Conservation (phyloP, 176 grass and related monocot species). For the Metroxylon sagu region DNA sequence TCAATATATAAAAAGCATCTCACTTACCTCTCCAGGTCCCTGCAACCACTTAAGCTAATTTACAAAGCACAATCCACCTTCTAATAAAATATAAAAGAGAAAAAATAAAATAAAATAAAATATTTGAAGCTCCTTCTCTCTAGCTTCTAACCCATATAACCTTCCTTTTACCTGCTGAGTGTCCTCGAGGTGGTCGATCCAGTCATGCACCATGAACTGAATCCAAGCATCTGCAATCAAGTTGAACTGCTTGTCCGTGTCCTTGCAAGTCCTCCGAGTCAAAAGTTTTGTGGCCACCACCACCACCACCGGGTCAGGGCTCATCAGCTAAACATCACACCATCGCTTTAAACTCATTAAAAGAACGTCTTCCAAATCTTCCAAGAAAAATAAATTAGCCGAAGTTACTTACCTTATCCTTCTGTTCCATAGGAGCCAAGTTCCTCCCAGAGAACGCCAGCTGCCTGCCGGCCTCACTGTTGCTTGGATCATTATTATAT, state of each 20-base stretch:
- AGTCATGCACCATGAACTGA: conserved; percentile 71
- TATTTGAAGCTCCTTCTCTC: too few relatives aligned
- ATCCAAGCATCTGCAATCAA: conserved; percentile 53
- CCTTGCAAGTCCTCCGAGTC: conserved; percentile 34
- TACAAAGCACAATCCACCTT: too few relatives aligned
- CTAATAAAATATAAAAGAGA: too few relatives aligned
- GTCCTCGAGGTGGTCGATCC: conserved; percentile 59
- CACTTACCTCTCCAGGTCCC: too few relatives aligned
- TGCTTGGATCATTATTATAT: conserved; percentile 43
- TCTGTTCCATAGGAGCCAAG: conserved; percentile 37
- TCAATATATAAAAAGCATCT: too few relatives aligned
- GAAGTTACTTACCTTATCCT: conserved; percentile 18
- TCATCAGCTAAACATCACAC: conserved; percentile 29
- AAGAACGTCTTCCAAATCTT: too few relatives aligned
- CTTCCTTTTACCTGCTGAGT: conserved; percentile 35
- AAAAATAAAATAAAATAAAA: too few relatives aligned
- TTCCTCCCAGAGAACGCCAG: conserved; percentile 50
- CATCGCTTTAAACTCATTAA: too few relatives aligned
- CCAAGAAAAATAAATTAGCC: background rate
- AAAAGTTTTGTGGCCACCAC: conserved; percentile 44
- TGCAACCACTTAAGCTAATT: too few relatives aligned
- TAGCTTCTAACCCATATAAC: too few relatives aligned
- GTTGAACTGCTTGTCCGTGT: conserved; percentile 55
- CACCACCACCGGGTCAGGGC: conserved; percentile 45
- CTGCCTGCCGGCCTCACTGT: conserved; percentile 33